phyloP scores from a whole-genome alignment of 2,329 filamentous ascomycete genomes.

The Epichloe hybrida region DNA sequence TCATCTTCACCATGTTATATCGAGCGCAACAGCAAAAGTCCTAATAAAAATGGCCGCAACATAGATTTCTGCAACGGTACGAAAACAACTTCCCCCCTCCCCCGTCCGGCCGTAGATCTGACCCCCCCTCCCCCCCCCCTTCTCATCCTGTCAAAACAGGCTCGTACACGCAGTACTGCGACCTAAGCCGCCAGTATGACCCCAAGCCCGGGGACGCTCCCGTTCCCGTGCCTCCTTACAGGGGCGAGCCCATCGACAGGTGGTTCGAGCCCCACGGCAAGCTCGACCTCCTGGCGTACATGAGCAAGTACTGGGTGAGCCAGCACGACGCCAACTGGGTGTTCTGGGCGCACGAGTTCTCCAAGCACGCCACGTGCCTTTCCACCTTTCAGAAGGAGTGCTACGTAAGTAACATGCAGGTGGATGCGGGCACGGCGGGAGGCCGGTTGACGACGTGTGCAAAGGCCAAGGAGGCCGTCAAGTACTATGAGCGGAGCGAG shows the following conservation, averaged over 20 bases:
- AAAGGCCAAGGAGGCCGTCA: constrained; percentile 35
- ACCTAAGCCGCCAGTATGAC: constrained; percentile 51
- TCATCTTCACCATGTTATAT: no score
- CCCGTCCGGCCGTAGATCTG: neutral
- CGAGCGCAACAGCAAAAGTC: no score
- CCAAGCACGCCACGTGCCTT: constrained; percentile 56
- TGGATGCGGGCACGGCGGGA: constrained; percentile 32
- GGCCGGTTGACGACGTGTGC: constrained; percentile 41
- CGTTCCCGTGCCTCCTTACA: constrained; percentile 46
- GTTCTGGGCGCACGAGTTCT: constrained; percentile 56
- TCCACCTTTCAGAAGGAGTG: constrained; percentile 51
- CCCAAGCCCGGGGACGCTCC: no score
- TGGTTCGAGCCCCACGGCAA: constrained; percentile 46
- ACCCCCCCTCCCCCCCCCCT: no score
- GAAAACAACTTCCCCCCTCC: neutral
- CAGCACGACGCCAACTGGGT: constrained; percentile 40
- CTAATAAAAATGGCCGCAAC: neutral
- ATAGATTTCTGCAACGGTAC: constrained; percentile 31
- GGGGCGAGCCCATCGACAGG: constrained; percentile 40
- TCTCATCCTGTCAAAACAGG: constrained; percentile 29
- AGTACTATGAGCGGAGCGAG: constrained; percentile 37
- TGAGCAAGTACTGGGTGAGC: constrained; percentile 52
- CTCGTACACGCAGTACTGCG: constrained; percentile 54
- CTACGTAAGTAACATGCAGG: constrained; percentile 38
- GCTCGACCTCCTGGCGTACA: constrained; percentile 47